Conservation (phyloP, 108 stramenopile species). For the Discostella stelligeroides region DNA sequence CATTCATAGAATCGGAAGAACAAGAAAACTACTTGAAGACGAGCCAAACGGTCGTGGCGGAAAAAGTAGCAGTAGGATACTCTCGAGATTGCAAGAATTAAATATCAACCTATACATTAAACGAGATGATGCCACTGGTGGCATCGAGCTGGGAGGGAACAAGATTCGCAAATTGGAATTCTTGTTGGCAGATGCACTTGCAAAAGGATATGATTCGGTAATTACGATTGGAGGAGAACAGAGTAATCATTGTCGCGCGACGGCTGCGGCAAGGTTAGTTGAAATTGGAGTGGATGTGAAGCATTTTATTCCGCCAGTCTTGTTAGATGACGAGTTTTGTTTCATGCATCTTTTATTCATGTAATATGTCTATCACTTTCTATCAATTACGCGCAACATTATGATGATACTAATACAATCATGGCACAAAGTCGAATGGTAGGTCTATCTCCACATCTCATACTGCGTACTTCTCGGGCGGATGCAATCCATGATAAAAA, state of each 20-base stretch:
- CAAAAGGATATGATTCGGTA: constrained; percentile 56
- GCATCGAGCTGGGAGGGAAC: constrained; percentile 85
- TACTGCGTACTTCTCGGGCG: constrained; percentile 69
- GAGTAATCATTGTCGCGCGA: constrained; percentile 91
- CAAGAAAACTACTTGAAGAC: too few species aligned
- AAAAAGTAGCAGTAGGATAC: constrained; percentile 17
- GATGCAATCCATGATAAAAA: constrained; percentile 42
- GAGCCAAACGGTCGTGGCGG: too few species aligned
- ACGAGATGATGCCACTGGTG: constrained; percentile 89
- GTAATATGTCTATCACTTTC: too few species aligned
- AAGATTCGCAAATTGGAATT: constrained; percentile 93
- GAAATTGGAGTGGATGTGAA: too few species aligned
- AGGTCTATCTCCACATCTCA: constrained; percentile 78
- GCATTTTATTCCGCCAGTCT: too few species aligned
- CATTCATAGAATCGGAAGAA: too few species aligned
- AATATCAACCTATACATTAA: constrained; percentile 66
- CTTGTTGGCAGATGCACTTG: constrained; percentile 81
- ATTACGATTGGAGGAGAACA: constrained; percentile 93
- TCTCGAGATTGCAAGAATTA: constrained; percentile 38
- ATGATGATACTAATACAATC: too few species aligned
- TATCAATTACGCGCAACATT: too few species aligned
- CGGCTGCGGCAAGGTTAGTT: constrained; percentile 67
- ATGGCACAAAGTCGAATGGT: constrained; percentile 59
- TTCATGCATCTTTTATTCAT: background rate
- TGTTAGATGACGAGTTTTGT: background rate